Percentiles rank a stretch among this genome's conserved stretches.
These are phyloP conservation scores for Dictyostelium firmibasis DNA, from an alignment of 78 protist species.

Conservation along the genomic window DNA sequence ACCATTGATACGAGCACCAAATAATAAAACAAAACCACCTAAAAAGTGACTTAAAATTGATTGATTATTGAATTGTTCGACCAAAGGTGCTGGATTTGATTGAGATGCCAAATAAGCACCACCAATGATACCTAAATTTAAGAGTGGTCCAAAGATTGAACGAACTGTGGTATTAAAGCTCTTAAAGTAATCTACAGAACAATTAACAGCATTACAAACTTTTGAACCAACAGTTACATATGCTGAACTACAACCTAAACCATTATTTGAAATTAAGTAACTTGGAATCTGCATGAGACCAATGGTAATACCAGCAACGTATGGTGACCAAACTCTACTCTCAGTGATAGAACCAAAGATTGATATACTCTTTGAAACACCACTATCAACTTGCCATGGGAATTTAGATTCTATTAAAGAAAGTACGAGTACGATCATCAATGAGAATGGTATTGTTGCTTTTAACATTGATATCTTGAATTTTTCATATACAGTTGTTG, in stretches of 20 bases:
- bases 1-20: constrained; percentile 71
- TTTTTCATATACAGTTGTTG: not conserved
- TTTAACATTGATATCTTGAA: not conserved
- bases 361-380: not conserved
- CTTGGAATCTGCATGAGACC: constrained; percentile 59
- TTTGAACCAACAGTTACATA: constrained; percentile 31
- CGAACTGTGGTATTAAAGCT: not conserved
- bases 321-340: constrained; percentile 43
- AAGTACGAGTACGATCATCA: not conserved
- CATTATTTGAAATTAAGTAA: not conserved
- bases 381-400: constrained; percentile 48
- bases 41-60: not conserved
- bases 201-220: not conserved
- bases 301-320: constrained; percentile 42
- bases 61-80: not conserved
- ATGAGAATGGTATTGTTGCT: constrained; percentile 42
- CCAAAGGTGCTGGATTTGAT: not conserved
- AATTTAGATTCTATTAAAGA: not conserved
- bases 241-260: constrained; percentile 30
- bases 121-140: constrained; percentile 48
- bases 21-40: constrained; percentile 41
- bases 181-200: constrained; percentile 37
- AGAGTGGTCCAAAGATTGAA: constrained; percentile 7
- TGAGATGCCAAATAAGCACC: constrained; percentile 31
- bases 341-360: not conserved